Base-by-base conservation (phyloP, 169 alveolate genomes). In the Blepharisma undulans region DNA sequence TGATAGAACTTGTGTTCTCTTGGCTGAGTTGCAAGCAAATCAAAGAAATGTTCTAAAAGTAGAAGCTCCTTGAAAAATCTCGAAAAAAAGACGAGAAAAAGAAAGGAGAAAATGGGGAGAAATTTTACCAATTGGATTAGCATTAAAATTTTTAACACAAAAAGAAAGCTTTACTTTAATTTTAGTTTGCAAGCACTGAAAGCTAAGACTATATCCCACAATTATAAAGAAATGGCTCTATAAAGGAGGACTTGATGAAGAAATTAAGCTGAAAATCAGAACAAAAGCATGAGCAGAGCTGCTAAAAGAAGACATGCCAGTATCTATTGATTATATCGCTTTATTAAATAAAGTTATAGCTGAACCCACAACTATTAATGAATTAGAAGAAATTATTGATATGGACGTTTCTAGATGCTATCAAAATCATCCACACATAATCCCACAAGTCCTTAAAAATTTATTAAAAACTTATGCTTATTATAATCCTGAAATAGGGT, bases 401-500 rank as follows among this genome's bases (percentile, higher is more conserved):
- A 27, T 72, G 90, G 89, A 87, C 34, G 87, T 76, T 12, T 21
- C 76, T 21, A 87, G 89, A 59, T 22, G 79, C 29, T 87, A 34
- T 34, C 66, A 34, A 22, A 72, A 32, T 14, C 32, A 25, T 59
- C 22, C 91, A 4, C n/a, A 72, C 18, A 25, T 60, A 32, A 59
- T 22, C 10, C 27, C 29, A 29, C 30, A 78, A 71, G 25, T 33
- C 22, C 84, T 94, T 59, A 88, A 89, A 22, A 93, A 92, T 90
- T 76, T 94, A 22, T 89, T 95, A 48, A 87, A 92, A 21, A 91
- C 95, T 29, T 93, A 94, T 82, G 96, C 97, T 0, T 90, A 93
- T 79, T 88, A 92, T 34, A 90, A 95, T 29, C 93, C 94, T 2
- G 95, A 94, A 76, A 88, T 95, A 3, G 97, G 95, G n/a, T 95